Percentiles rank a stretch among this genome's conserved stretches.
phyloP scores from a whole-genome alignment of 441 rosid genomes.

The Arabidopsis hybrid region DNA sequence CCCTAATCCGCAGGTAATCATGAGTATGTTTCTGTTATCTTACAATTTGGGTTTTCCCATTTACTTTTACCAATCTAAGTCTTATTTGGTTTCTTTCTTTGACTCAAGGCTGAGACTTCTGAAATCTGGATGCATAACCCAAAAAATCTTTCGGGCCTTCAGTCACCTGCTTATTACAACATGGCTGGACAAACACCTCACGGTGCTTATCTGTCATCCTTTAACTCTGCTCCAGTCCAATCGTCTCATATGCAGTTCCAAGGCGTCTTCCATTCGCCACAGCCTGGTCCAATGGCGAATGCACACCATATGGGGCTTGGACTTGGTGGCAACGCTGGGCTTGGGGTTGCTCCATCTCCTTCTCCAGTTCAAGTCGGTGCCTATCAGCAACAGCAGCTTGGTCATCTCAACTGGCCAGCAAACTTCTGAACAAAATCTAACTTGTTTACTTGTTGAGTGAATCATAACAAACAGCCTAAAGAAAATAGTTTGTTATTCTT shows the following conservation, averaged over 20 bases:
- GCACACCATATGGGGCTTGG: constrained; percentile 82
- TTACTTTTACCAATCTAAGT: neutral
- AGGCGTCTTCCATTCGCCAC: constrained; percentile 77
- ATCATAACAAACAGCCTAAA: constrained; percentile 57
- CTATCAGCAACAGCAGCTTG: constrained; percentile 88
- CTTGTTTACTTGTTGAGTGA: constrained; percentile 56
- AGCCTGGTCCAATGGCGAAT: constrained; percentile 70
- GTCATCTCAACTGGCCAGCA: constrained; percentile 86
- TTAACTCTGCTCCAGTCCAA: constrained; percentile 77
- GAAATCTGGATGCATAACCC: constrained; percentile 93
- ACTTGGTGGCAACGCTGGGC: constrained; percentile 78
- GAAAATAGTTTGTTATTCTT: constrained; percentile 51
- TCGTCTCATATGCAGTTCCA: constrained; percentile 92
- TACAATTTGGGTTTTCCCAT: neutral
- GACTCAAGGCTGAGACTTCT: constrained; percentile 68
- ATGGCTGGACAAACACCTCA: constrained; percentile 85
- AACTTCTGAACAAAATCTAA: constrained; percentile 71
- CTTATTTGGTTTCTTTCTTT: neutral
- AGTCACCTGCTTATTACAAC: constrained; percentile 77
- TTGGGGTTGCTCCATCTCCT: constrained; percentile 69
- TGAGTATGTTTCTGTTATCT: neutral
- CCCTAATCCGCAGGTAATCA: constrained; percentile 83
- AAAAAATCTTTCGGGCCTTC: constrained; percentile 69
- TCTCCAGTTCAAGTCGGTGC: constrained; percentile 81
- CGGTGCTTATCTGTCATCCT: constrained; percentile 81